These are phyloP conservation scores for Colletotrichum noveboracense DNA, from an alignment of 2,329 filamentous ascomycete species.

Conservation along the genomic window DNA sequence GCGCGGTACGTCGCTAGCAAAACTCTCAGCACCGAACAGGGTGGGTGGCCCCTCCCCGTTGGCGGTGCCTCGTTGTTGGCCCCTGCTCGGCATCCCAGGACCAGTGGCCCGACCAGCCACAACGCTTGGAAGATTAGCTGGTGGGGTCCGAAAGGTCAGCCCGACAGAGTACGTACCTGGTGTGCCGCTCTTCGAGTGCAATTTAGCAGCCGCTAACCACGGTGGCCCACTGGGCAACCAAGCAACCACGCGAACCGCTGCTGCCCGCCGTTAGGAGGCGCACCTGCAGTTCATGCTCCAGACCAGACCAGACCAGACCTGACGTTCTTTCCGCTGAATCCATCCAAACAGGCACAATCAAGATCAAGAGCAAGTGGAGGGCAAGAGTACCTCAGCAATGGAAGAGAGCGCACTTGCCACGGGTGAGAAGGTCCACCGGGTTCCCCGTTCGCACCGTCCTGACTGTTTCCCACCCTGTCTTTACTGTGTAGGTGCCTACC, in stretches of 20 bases:
- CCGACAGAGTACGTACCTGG: not conserved
- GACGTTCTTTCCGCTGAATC: not conserved
- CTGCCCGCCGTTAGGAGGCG: not conserved
- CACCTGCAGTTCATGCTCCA: not conserved
- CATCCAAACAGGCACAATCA: not conserved
- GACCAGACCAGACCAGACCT: not conserved
- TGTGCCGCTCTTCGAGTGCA: not conserved
- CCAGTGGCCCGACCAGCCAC: slow-evolving; percentile 9
- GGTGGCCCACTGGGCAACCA: slow-evolving; percentile 1
- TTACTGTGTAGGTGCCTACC: too few relatives aligned
- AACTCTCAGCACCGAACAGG: not conserved
- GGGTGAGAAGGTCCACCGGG: not conserved
- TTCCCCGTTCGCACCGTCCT: not conserved
- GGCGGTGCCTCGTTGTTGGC: not conserved
- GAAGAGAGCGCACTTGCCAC: not conserved
- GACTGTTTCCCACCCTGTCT: not conserved
- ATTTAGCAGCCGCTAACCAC: not conserved
- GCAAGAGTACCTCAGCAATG: not conserved
- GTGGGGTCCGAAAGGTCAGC: not conserved
- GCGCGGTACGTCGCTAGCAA: slow-evolving; percentile 26
- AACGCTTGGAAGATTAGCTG: not conserved
- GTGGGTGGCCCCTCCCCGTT: slow-evolving; percentile 7
- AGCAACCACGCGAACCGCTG: slow-evolving; percentile 4
- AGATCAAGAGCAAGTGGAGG: not conserved
- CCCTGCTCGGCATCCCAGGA: not conserved